Base-by-base conservation (phyloP, 495 filamentous ascomycete species). In the Xylaria longipes region DNA sequence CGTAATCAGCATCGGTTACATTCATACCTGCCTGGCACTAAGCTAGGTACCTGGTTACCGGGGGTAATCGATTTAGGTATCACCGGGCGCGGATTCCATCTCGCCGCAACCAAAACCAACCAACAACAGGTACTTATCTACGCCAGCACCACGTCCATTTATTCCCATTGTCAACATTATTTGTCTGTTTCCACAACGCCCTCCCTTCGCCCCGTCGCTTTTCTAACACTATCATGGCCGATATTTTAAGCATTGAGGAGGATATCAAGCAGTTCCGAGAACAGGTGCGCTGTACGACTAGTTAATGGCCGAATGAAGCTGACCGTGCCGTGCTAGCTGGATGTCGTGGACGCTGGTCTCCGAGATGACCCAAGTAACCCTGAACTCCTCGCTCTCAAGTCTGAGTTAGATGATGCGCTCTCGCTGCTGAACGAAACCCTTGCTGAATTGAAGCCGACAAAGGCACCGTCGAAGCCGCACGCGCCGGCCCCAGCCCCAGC, bases 391-490 rank as follows among this genome's bases (percentile, higher is more conserved):
- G 89, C 85, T 80, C 90, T 97, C 78, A 91, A 91, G 80, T 80
- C 84, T 83, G 93, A 97, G 87, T 89, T 97, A 81, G 89, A 93
- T 87, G 88, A 94, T 86, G 88, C 93, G 85, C 92, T 97, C 81
- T 85, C 87, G 83, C 87, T 94, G 75, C 89, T 92, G 80, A 87
- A 93, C 85, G 89, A 90, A 72, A 86, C 91, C 71, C 91, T 97
- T 84, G 90, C 90, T 86, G 94, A 97, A 83, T 85, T 93, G 78
- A 91, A 90, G 81, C 88, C 91, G 71, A 80, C 76, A 79, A 85
- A 86, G 79, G 86, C 75, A 72, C 83, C 77, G 76, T 45, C 50
- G 2, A 43, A 66, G 62, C 33, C 61, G 46, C 60, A 63, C n/a
- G 74, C 78, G 56, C 69, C 79, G 48, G 73, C 80, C 35, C 4